A percentile compares a stretch with the other conserved stretches of the same genome.
Evolutionary conservation across 1,139 yeast species (phyloP).

Genomic region (Saccharomycopsis hybrid): DNA sequence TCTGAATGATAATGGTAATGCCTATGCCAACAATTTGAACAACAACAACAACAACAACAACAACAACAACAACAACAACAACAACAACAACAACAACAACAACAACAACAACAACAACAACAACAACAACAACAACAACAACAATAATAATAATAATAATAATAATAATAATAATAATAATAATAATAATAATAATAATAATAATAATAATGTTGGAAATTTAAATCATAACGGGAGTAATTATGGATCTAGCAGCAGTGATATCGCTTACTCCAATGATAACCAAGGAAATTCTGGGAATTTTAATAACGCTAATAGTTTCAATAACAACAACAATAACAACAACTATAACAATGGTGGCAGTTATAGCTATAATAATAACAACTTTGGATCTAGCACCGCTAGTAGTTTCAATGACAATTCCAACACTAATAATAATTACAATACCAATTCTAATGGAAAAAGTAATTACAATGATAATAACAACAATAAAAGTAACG

Average conservation of each 20-base stretch:
- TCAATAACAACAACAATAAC: not conserved
- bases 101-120: conserved; percentile 2
- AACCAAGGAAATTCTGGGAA: not conserved
- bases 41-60: conserved; percentile 2
- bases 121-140: conserved; percentile 2
- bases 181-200: conserved; percentile 5
- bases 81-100: not conserved
- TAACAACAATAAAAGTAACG: conserved; percentile 8
- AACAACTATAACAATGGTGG: conserved; percentile 2
- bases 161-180: conserved; percentile 1
- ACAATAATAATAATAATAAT: not conserved
- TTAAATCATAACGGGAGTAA: no score
- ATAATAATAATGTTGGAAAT: not conserved
- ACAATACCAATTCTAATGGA: not conserved
- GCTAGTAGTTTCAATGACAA: conserved; percentile 2
- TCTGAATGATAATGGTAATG: not conserved
- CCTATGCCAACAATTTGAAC: not conserved
- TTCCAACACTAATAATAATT: conserved; percentile 7
- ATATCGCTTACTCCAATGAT: not conserved
- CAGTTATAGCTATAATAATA: not conserved
- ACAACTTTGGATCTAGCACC: not conserved
- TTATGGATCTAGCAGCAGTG: not conserved
- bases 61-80: not conserved
- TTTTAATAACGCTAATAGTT: not conserved
- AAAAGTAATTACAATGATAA: conserved; percentile 1